Evolutionary conservation across 441 rosid species (phyloP), one percentile per base, ranked within the genome.

Genomic region (Sinapis alba): DNA sequence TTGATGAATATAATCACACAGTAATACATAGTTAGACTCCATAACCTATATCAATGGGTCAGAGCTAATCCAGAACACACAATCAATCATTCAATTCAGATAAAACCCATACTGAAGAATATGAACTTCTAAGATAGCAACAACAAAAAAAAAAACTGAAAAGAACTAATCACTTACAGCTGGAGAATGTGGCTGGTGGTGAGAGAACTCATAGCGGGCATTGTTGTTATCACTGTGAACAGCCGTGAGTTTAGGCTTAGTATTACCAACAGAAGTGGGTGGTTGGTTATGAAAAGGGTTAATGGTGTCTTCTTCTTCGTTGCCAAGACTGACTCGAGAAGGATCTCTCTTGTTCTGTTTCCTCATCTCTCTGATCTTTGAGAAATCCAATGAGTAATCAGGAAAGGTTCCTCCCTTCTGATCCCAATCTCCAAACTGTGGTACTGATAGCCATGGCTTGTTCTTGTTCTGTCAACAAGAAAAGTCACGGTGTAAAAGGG

Each of bases 351-450:
- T 95, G 87, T 92, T 89, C 69, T 84, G 96, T 86, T 91, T 92
- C 86, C 97, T 91, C 84, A 80, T 93, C 78, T 95, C 99, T 81
- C 99, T 86, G 67, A 95, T 90, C 81, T 95, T 95, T 7, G 98
- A 72, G 88, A 95, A 95, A 73, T 95, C 93, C 65, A 95, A 38
- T 0, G 97, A 95, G 83, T 95, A 93, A 73, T 93, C 99, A 2
- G 97, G 98, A 71, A 91, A 27, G 6, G 62, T 2, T 71, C 79
- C 83, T 45, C 99, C 98, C 83, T 92, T 92, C 79, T 89, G 92
- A 59, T 95, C 98, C 96, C 99, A 95, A 62, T 91, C 97, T 61
- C 98, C 99, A 79, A 95, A 95, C 58, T 91, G 95, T 20, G 99
- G 99, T 51, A 95, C 98, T 51, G 98, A 90, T 68, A 95, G 81